These are phyloP conservation scores for Colletotrichum sublineola DNA, from an alignment of 2,329 filamentous ascomycete species.

Conservation along the genomic window DNA sequence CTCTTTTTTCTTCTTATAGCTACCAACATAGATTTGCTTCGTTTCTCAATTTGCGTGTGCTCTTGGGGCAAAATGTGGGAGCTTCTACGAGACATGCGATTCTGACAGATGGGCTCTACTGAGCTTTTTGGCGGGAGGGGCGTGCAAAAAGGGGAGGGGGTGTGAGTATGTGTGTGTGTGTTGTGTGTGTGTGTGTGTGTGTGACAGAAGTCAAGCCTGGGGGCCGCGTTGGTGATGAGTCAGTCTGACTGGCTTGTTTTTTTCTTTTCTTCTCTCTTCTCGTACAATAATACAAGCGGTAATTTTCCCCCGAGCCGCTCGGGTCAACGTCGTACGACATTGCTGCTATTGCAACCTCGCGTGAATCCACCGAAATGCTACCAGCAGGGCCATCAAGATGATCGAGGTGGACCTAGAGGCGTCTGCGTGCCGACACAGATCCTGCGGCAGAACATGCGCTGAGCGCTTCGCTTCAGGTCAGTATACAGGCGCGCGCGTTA, in stretches of 20 bases:
- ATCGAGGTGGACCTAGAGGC: background rate
- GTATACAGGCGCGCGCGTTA: background rate
- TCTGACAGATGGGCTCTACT: background rate
- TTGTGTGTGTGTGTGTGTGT: background rate
- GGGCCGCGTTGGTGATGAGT: background rate
- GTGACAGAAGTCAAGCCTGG: background rate
- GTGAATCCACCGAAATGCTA: background rate
- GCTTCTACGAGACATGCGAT: background rate
- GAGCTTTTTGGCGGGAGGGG: background rate
- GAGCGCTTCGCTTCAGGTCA: background rate
- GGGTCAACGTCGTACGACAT: background rate
- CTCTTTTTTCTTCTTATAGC: conserved; percentile 3
- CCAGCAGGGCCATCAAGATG: background rate
- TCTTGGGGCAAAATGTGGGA: background rate
- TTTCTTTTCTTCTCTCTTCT: background rate
- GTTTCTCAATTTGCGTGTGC: background rate
- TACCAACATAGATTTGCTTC: background rate
- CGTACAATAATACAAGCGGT: background rate
- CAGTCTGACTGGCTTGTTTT: background rate
- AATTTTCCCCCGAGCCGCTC: background rate
- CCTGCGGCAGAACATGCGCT: background rate
- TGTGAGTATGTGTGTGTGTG: background rate
- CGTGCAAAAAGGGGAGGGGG: background rate
- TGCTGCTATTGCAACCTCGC: background rate
- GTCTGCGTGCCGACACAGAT: background rate